These are phyloP conservation scores for Boletus edulis DNA, from an alignment of 768 basidiomycete species.

Conservation along the genomic window DNA sequence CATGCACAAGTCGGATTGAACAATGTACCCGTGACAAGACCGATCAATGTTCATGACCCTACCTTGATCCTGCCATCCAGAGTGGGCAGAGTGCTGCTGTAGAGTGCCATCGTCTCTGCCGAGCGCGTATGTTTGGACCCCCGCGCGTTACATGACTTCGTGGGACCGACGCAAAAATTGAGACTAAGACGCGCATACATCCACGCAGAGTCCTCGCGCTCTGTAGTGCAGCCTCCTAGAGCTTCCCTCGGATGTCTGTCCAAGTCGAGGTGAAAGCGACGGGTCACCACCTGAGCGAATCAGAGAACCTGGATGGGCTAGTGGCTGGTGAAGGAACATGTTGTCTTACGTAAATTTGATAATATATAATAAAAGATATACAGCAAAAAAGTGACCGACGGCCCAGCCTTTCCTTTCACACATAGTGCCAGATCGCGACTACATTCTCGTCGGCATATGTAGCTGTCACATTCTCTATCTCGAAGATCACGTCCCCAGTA, in stretches of 20 bases:
- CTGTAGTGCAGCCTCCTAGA: conserved; percentile 62
- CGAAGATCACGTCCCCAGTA: no score
- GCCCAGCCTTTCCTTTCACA: no score
- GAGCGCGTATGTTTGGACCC: conserved; percentile 51
- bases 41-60: conserved; percentile 42
- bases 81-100: conserved; percentile 86
- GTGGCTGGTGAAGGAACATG: no score
- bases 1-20: conserved; percentile 50
- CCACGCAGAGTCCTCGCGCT: conserved; percentile 62
- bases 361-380: no score
- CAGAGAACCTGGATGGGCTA: conserved; percentile 53
- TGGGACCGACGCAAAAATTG: not conserved
- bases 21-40: conserved; percentile 61
- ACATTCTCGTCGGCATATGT: no score
- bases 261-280: conserved; percentile 54
- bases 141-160: conserved; percentile 7
- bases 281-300: conserved; percentile 75
- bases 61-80: conserved; percentile 60
- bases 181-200: no score
- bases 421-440: no score
- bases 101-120: conserved; percentile 68
- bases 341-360: no score
- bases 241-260: conserved; percentile 29
- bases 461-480: no score
- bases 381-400: no score